Evolutionary conservation across 345 rosid genomes (phyloP).

Genomic region (Hibiscus tridactylites): DNA sequence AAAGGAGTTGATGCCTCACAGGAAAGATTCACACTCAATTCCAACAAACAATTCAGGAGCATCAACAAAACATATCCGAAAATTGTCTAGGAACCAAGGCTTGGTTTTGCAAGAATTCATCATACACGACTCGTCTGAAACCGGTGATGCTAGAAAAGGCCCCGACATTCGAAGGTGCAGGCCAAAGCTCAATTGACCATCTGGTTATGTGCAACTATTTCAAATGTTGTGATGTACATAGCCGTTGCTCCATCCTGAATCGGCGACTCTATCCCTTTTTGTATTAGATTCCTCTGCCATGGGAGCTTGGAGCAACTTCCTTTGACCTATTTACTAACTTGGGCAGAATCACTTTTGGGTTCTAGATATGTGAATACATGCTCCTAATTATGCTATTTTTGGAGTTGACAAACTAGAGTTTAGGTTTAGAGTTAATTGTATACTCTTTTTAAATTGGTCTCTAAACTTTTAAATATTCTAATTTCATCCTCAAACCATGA

Average conservation of each 20-base stretch:
- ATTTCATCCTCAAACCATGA: too few species aligned
- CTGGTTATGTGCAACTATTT: background rate
- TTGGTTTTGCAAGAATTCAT: constrained; percentile 52
- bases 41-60: constrained; percentile 18
- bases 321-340: too few species aligned
- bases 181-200: constrained; percentile 37
- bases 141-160: constrained; percentile 10
- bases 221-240: background rate
- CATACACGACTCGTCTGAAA: constrained; percentile 59
- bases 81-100: constrained; percentile 69
- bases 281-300: too few species aligned
- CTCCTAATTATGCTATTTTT: too few species aligned
- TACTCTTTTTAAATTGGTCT: too few species aligned
- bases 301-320: too few species aligned
- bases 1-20: constrained; percentile 69
- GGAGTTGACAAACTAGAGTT: too few species aligned
- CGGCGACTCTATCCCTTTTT: too few species aligned
- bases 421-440: too few species aligned
- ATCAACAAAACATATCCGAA: constrained; percentile 63
- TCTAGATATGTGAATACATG: too few species aligned
- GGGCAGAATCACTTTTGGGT: too few species aligned
- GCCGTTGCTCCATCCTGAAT: background rate
- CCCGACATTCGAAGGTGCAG: constrained; percentile 35
- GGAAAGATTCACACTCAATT: constrained; percentile 17
- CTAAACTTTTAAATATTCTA: too few species aligned